Base-by-base conservation (phyloP, 2,329 filamentous ascomycete genomes). In the Mycosphaerella arachidis region DNA sequence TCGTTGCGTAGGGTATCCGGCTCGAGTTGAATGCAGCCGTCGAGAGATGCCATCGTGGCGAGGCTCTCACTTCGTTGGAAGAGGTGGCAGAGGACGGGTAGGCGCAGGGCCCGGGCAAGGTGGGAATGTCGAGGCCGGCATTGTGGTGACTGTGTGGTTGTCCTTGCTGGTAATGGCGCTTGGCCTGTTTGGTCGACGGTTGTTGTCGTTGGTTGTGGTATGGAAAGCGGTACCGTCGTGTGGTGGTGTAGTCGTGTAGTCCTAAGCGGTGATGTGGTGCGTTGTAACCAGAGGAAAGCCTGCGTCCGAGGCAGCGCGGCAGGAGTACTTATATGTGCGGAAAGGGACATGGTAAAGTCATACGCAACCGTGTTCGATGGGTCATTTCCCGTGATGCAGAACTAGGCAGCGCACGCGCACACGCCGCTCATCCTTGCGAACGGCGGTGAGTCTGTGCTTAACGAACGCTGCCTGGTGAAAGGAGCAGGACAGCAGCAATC, bases 71-170 rank as follows among this genome's bases (percentile, higher is more conserved):
- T 77, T 77, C 46, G 57, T 55, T 29, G 78, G 78, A 43, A 79
- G 72, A 35, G 77, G 77, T 66, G 78, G 78, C 51, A 80, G 72
- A 67, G 78, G 78, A 58, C 78, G 73, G 57, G 75, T 79, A 64
- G 78, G 78, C 69, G 78, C 77, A 63, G 78, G 78, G 57, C 77
- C 77, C 45, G 78, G 78, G 73, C 76, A 78, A 33, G 78, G 78
- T 61, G 77, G 77, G 48, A 79, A 75, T 69, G 76, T 78, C 59
- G 76, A 69, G 59, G 66, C 65, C 69, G 71, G 71, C 72, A 74
- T 78, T 71, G 72, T 74, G 66, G 40, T 50, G 30, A 46, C 16
- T 48, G 43, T 58, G 27, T 48, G 31, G 30, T 7, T 35, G 27
- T 53, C 31, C 20, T 24, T 59, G 18, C 10, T 50, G 9, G 48